Base-by-base conservation (phyloP, 352 stramenopile genomes). In the Phytophthora rubi region DNA sequence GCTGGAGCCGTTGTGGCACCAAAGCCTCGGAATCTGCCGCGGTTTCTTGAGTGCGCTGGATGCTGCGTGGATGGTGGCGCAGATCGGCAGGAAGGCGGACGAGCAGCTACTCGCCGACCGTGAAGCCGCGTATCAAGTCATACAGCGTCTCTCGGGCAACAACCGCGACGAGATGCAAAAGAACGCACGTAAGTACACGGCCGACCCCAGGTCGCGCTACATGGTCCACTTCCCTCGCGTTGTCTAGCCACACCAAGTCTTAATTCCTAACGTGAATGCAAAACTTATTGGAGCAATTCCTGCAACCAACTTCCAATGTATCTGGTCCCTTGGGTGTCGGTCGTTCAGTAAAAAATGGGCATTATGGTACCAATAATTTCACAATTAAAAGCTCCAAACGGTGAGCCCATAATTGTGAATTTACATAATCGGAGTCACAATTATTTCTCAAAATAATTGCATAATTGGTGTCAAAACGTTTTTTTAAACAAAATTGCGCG, bases 1-100 rank as follows among this genome's bases (percentile, higher is more conserved):
- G 30, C 80, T 92, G 35, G 87, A 95, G 57, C 85, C 87, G 15
- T 82, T 95, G 65, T 95, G 87, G 87, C 87, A 86, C 35, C 82
- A 95, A 55, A 79, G 77, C 0, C 70, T 92, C 6, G 87, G 87
- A 16, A 90, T 72, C 18, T 93, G 83, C 44, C 82, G 83, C 15
- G 87, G 87, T 30, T 95, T 95, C 67, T 73, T 93, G 51, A 78
- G 84, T 42, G 87, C 85, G 0, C 68, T 95, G 48, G 86, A 95
- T 44, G 72, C 65, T 8, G 84, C 76, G 47, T 93, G 81, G 86
- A 90, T 90, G 82, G 71, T 92, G 37, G 65, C 83, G 13, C 85
- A 89, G 65, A 80, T 90, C 21, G 83, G 82, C 30, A 73, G 69
- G 39, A 67, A 85, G 70, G 73, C 80, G 28, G 85, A 93, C 68